Conservation (phyloP, 2,329 filamentous ascomycete species). For the Aspergillus awamori region DNA sequence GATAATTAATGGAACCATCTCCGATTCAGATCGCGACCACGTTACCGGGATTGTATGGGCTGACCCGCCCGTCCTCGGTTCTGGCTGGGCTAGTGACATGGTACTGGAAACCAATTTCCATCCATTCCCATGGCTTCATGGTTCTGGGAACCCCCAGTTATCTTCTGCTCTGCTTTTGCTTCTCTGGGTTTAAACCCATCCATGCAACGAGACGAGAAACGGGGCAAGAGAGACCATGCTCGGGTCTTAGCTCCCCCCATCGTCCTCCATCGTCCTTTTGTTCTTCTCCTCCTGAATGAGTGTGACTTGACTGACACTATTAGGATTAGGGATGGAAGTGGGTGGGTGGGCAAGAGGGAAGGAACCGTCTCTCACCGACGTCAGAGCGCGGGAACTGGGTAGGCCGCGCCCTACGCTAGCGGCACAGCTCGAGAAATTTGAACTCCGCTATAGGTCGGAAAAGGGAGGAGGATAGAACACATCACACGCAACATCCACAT, state of each 20-base stretch:
- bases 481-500: conserved; percentile 24
- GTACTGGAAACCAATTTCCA: conserved; percentile 3
- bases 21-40: conserved; percentile 20
- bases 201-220: background rate
- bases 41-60: conserved; percentile 16
- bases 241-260: no score
- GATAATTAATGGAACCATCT: conserved; percentile 7
- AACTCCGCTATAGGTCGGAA: conserved; percentile 1
- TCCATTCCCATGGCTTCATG: conserved; percentile 3
- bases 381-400: conserved; percentile 30
- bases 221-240: no score
- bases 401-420: conserved; percentile 27
- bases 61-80: conserved; percentile 11
- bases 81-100: conserved; percentile 15
- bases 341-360: background rate
- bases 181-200: conserved; percentile 1
- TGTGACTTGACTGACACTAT: no score
- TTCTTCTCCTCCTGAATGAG: no score
- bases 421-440: conserved; percentile 13
- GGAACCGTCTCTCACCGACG: conserved; percentile 26
- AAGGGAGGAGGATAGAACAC: conserved; percentile 21
- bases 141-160: background rate
- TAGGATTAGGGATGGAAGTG: no score
- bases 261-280: no score
- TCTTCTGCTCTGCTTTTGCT: background rate